Evolutionary conservation across 116 monocot genomes (phyloP).

Genomic region (Dioscorea cayenensis): DNA sequence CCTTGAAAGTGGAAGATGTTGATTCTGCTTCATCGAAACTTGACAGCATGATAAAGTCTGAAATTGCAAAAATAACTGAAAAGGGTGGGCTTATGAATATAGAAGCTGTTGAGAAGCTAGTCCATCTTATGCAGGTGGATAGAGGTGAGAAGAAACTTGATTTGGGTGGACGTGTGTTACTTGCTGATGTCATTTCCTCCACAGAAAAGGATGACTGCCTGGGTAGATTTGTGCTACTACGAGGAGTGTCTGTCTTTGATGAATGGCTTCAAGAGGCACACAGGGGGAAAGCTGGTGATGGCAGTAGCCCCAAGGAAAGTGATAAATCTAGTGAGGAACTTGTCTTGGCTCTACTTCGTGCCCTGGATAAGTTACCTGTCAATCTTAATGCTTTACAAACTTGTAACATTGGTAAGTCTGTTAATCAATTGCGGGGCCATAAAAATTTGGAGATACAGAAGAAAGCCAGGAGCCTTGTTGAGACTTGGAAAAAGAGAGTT

Average conservation of each 20-base stretch:
- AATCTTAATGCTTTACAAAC: conserved; percentile 62
- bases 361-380: conserved; percentile 68
- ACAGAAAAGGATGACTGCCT: conserved; percentile 61
- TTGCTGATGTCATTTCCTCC: conserved; percentile 60
- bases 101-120: conserved; percentile 62
- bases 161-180: conserved; percentile 37
- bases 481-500: conserved; percentile 84
- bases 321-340: conserved; percentile 61
- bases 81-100: conserved; percentile 44
- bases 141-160: conserved; percentile 52
- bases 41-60: conserved; percentile 45
- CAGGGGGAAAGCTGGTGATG: conserved; percentile 54
- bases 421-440: conserved; percentile 49
- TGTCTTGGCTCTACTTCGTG: conserved; percentile 52
- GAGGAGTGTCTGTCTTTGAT: conserved; percentile 56
- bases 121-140: conserved; percentile 54
- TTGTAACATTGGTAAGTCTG: conserved; percentile 62
- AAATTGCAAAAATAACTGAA: conserved; percentile 63
- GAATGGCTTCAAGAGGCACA: conserved; percentile 75
- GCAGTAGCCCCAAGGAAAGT: conserved; percentile 60
- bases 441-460: conserved; percentile 75
- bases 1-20: conserved; percentile 29
- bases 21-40: conserved; percentile 21
- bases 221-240: conserved; percentile 54
- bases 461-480: conserved; percentile 64